Percentiles rank a stretch among this genome's conserved stretches.
These are phyloP conservation scores for Clitopilus hobsonii DNA, from an alignment of 768 basidiomycete genomes.

Conservation along the genomic window DNA sequence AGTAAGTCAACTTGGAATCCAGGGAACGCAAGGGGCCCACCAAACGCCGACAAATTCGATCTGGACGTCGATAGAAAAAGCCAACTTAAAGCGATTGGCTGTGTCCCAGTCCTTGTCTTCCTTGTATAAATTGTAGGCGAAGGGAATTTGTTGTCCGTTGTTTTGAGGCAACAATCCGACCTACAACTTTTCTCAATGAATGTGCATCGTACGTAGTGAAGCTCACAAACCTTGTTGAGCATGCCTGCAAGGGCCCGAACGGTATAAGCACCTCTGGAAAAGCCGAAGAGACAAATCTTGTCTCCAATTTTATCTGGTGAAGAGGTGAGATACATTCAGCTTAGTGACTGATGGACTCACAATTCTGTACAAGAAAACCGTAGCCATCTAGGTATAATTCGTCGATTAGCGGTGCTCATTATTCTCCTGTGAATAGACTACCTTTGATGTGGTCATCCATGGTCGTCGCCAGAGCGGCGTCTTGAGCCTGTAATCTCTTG, in stretches of 20 bases:
- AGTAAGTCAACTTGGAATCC: not conserved
- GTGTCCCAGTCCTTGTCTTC: constrained; percentile 34
- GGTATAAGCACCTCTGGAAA: constrained; percentile 58
- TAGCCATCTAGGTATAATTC: constrained; percentile 37
- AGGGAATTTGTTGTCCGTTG: constrained; percentile 52
- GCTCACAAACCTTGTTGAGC: constrained; percentile 49
- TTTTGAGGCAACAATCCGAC: constrained; percentile 55
- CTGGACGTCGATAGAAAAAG: constrained; percentile 46
- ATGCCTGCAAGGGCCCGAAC: constrained; percentile 34
- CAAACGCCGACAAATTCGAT: constrained; percentile 60
- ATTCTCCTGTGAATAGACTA: constrained; percentile 6
- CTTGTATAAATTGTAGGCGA: constrained; percentile 57
- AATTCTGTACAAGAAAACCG: constrained; percentile 57
- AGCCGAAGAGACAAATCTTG: constrained; percentile 36
- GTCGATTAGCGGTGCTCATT: not conserved
- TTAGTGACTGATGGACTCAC: constrained; percentile 19
- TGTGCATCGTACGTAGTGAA: constrained; percentile 7
- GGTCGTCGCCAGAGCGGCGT: constrained; percentile 13
- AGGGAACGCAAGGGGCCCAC: constrained; percentile 20
- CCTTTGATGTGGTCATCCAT: constrained; percentile 49
- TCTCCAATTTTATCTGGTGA: constrained; percentile 14
- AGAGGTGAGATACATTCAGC: not conserved
- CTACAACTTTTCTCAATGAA: constrained; percentile 5
- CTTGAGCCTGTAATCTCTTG: not conserved
- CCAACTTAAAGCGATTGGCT: constrained; percentile 49